A percentile compares a stretch with the other conserved stretches of the same genome.
These are phyloP conservation scores for Aspergillus pseudoviridinutans DNA, from an alignment of 2,329 filamentous ascomycete genomes.

Conservation along the genomic window DNA sequence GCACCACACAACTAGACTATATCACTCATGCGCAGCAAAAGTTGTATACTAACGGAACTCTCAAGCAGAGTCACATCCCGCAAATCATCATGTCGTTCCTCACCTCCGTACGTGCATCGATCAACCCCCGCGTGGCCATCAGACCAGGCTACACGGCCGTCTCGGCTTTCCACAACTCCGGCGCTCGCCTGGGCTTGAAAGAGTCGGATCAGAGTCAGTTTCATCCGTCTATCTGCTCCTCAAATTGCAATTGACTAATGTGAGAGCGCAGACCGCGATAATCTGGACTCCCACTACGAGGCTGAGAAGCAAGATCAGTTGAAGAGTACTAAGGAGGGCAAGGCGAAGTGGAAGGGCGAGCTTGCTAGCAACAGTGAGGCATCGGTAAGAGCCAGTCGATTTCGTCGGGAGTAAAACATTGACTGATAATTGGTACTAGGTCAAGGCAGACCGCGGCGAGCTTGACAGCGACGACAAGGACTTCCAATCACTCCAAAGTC, in stretches of 20 bases:
- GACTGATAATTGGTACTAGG: conserved; percentile 23
- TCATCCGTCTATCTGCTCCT: background rate
- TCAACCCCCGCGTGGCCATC: conserved; percentile 19
- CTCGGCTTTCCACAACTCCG: conserved; percentile 29
- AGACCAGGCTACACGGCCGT: conserved; percentile 13
- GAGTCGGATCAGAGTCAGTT: conserved; percentile 34
- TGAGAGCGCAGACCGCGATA: conserved; percentile 36
- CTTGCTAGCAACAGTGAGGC: conserved; percentile 77
- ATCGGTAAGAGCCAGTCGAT: conserved; percentile 49
- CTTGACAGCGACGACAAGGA: conserved; percentile 39
- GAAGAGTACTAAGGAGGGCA: conserved; percentile 52
- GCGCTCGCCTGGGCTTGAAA: conserved; percentile 25
- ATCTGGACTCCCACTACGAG: conserved; percentile 44
- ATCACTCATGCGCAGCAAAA: background rate
- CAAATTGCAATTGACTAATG: background rate
- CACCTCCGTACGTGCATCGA: conserved; percentile 21
- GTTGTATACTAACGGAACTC: background rate
- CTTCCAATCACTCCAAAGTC: conserved; percentile 53
- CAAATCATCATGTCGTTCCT: conserved; percentile 34
- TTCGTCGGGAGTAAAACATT: background rate
- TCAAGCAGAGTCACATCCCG: background rate
- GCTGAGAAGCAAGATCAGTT: conserved; percentile 60
- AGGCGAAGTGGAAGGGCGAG: conserved; percentile 71
- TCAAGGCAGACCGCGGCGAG: conserved; percentile 59
- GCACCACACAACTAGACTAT: background rate